phyloP scores from a whole-genome alignment of 2,329 filamentous ascomycete species.

The Lachnellula subtilissima region DNA sequence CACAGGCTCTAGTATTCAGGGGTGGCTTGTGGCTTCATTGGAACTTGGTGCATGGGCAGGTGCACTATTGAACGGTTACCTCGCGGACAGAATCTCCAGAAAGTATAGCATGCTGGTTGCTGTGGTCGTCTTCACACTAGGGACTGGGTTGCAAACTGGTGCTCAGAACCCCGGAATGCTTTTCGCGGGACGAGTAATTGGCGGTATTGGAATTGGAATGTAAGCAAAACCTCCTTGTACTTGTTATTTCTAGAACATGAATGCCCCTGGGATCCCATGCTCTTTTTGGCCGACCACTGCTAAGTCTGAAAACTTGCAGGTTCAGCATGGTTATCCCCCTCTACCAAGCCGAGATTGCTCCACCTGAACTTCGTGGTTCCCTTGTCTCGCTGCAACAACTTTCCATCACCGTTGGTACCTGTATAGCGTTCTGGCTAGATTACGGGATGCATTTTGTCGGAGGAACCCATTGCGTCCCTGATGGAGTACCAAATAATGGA shows the following conservation, averaged over 20 bases:
- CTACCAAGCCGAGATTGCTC: constrained; percentile 48
- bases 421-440: constrained; percentile 43
- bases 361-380: constrained; percentile 59
- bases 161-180: constrained; percentile 47
- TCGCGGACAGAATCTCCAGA: constrained; percentile 48
- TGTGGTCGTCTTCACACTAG: constrained; percentile 46
- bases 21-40: constrained; percentile 32
- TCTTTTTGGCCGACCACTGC: background rate
- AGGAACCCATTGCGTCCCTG: constrained; percentile 33
- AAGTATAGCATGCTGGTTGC: constrained; percentile 49
- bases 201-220: constrained; percentile 44
- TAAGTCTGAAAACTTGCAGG: constrained; percentile 11
- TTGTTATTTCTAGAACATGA: too few relatives aligned
- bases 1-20: constrained; percentile 30
- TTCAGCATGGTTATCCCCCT: constrained; percentile 42
- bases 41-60: constrained; percentile 33
- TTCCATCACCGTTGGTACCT: constrained; percentile 51
- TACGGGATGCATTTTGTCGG: constrained; percentile 45
- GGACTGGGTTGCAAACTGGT: constrained; percentile 46
- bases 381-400: constrained; percentile 62
- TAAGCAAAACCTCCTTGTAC: constrained; percentile 8
- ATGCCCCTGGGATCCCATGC: background rate
- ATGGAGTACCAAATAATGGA: constrained; percentile 13
- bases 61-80: constrained; percentile 43
- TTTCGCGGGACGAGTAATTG: constrained; percentile 42